Percentiles rank a stretch among this genome's conserved stretches.
Conservation (phyloP, 306 rosid species). For the Astragalus glycyphyllos region DNA sequence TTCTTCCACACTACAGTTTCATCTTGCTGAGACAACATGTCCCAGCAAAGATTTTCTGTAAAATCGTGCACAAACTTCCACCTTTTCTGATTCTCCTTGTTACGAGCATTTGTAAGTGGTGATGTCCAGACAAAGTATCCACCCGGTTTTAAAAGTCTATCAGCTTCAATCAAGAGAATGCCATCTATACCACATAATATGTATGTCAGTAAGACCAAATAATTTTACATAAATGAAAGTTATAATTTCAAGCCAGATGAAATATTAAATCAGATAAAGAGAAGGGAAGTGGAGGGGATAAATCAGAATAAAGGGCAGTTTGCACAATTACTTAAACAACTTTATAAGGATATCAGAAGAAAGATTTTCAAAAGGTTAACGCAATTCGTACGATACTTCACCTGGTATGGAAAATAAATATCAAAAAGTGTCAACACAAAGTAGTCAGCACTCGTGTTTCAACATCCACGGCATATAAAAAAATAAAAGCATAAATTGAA, state of each 20-base stretch:
- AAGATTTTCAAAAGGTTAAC: conserved; percentile 11
- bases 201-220: conserved; percentile 28
- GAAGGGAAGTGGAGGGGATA: background rate
- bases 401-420: background rate
- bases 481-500: background rate
- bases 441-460: background rate
- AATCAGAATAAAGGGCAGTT: conserved; percentile 11
- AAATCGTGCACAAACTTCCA: conserved; percentile 76
- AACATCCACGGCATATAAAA: background rate
- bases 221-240: background rate
- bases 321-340: conserved; percentile 30
- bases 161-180: conserved; percentile 83
- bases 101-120: conserved; percentile 70
- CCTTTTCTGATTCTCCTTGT: conserved; percentile 81
- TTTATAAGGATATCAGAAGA: conserved; percentile 6
- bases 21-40: conserved; percentile 89
- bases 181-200: conserved; percentile 67
- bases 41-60: conserved; percentile 86
- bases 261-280: conserved; percentile 11
- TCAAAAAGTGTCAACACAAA: conserved; percentile 11
- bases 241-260: conserved; percentile 1
- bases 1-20: conserved; percentile 97
- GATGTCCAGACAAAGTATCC: conserved; percentile 99
- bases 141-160: conserved; percentile 93
- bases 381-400: background rate